Conservation (phyloP, 23 red algal genomes). For the Cyanidium caldarium region DNA sequence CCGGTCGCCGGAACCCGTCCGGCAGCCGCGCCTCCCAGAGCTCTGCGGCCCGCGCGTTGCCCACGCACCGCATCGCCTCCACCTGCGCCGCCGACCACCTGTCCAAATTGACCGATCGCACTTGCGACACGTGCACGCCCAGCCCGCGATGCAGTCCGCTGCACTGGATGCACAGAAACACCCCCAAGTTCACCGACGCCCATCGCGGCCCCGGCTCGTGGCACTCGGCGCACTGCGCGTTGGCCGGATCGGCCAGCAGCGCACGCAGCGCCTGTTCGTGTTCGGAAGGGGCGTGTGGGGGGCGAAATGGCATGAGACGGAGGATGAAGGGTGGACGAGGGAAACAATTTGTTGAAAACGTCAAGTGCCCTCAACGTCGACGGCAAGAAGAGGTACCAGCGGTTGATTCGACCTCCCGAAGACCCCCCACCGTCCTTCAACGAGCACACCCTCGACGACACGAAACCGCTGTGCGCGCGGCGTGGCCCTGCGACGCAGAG, state of each 20-base stretch:
- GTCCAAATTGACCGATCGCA: constrained; percentile 73
- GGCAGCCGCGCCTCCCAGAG: constrained; percentile 76
- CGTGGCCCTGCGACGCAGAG: too few relatives aligned
- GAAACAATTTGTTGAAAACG: too few relatives aligned
- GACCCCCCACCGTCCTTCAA: too few relatives aligned
- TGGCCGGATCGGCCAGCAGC: constrained; percentile 62
- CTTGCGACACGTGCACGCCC: constrained; percentile 73
- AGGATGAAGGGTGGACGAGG: too few relatives aligned
- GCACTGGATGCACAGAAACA: constrained; percentile 86
- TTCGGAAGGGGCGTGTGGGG: too few relatives aligned
- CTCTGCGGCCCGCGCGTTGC: constrained; percentile 43
- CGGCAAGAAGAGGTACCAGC: too few relatives aligned
- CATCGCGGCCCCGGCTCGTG: constrained; percentile 44
- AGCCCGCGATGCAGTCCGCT: constrained; percentile 70
- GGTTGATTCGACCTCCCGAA: too few relatives aligned
- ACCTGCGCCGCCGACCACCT: constrained; percentile 80
- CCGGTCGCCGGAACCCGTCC: constrained; percentile 40
- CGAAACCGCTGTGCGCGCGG: too few relatives aligned
- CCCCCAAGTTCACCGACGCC: constrained; percentile 86
- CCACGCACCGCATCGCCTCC: constrained; percentile 31
- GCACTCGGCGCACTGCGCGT: constrained; percentile 82
- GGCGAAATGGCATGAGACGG: too few relatives aligned
- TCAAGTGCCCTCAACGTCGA: too few relatives aligned
- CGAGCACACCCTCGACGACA: too few relatives aligned
- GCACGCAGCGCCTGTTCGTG: constrained; percentile 50